Percentiles rank a stretch among this genome's conserved stretches.
Evolutionary conservation across 768 basidiomycete genomes (phyloP).

Genomic region (Lactarius vividus): DNA sequence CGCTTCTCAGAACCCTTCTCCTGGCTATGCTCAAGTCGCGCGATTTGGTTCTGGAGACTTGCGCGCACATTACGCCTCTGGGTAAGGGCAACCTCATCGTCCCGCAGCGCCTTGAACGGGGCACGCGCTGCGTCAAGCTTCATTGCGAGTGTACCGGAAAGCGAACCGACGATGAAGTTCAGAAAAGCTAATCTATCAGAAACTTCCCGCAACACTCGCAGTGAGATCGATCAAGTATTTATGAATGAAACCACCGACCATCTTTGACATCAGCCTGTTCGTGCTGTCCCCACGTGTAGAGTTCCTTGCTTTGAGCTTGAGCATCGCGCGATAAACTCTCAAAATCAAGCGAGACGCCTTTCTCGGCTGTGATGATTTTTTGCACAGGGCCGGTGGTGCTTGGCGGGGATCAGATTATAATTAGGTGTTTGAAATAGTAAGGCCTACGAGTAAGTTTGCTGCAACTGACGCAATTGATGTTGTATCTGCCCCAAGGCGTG

Average conservation of each 20-base stretch:
- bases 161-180: slow-evolving; percentile 71
- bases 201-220: slow-evolving; percentile 36
- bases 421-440: no score
- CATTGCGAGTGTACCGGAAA: slow-evolving; percentile 56
- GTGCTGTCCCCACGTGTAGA: slow-evolving; percentile 80
- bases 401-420: slow-evolving; percentile 9
- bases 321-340: slow-evolving; percentile 63
- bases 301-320: slow-evolving; percentile 76
- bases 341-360: slow-evolving; percentile 74
- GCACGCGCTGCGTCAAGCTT: slow-evolving; percentile 63
- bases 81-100: slow-evolving; percentile 58
- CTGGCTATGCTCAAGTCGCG: slow-evolving; percentile 62
- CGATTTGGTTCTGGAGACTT: slow-evolving; percentile 57
- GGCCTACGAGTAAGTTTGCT: slow-evolving; percentile 70
- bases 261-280: slow-evolving; percentile 74
- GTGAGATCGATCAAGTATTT: background rate
- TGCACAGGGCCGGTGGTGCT: slow-evolving; percentile 66
- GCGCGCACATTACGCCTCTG: slow-evolving; percentile 64
- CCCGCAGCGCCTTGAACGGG: slow-evolving; percentile 69
- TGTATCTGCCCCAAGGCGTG: slow-evolving; percentile 61
- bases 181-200: slow-evolving; percentile 81
- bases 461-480: slow-evolving; percentile 67
- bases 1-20: slow-evolving; percentile 64
- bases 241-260: slow-evolving; percentile 42
- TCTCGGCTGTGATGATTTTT: slow-evolving; percentile 75